phyloP scores from a whole-genome alignment of 2,329 filamentous ascomycete species.

The Amauroascus verrucosus region DNA sequence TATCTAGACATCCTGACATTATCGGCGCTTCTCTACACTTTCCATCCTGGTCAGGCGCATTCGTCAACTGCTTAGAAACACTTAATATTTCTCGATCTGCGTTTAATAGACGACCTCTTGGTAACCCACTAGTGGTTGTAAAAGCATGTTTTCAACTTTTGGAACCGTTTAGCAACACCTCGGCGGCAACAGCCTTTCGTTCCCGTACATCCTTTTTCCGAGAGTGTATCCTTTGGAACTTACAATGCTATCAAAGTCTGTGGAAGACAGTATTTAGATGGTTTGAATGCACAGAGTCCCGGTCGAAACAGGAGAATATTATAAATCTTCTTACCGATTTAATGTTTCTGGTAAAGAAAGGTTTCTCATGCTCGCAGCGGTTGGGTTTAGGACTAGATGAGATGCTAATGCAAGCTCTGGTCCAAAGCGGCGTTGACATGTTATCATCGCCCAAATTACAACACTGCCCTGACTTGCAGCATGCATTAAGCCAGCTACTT shows the following conservation, averaged over 20 bases:
- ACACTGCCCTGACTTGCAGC: constrained; percentile 24
- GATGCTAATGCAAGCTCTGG: constrained; percentile 23
- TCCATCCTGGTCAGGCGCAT: constrained; percentile 21
- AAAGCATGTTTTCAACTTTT: constrained; percentile 24
- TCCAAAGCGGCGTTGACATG: constrained; percentile 26
- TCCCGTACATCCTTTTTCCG: constrained; percentile 21
- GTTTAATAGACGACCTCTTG: constrained; percentile 22
- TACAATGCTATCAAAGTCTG: constrained; percentile 28
- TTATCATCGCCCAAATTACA: constrained; percentile 20
- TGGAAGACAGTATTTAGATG: constrained; percentile 25
- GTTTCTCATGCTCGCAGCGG: constrained; percentile 19
- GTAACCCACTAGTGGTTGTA: constrained; percentile 22
- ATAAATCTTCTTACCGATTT: constrained; percentile 21
- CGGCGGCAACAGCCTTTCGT: constrained; percentile 13
- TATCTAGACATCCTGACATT: constrained; percentile 11
- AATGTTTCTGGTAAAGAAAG: constrained; percentile 20
- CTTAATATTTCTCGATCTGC: constrained; percentile 25
- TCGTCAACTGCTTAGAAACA: constrained; percentile 25
- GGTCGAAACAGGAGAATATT: constrained; percentile 17
- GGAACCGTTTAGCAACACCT: constrained; percentile 21
- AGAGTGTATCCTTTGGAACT: constrained; percentile 27
- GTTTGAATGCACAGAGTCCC: constrained; percentile 19
- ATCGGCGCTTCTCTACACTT: constrained; percentile 16
- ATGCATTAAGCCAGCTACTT: constrained; percentile 24
- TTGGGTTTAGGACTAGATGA: constrained; percentile 19